Base-by-base conservation (phyloP, 495 filamentous ascomycete genomes). In the Saxophila tyrrhenica region DNA sequence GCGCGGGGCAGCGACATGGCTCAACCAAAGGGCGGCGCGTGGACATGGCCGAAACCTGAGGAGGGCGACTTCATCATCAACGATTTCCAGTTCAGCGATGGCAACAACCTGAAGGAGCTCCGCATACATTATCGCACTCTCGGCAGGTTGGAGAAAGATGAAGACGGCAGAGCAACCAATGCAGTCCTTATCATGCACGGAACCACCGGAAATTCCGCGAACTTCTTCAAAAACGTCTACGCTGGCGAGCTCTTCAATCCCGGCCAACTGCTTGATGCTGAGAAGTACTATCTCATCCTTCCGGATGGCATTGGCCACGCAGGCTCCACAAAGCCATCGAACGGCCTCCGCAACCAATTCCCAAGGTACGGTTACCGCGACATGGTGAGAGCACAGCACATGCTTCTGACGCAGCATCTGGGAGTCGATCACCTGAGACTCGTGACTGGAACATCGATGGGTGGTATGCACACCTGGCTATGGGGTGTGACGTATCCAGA, bases 131-230 rank as follows among this genome's bases (percentile, higher is more conserved):
- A 45, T 17, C 19, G 19, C 19, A 45, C 42, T 8, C 19, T 45
- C 9, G 42, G 42, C 9, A n/a, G 19, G 10, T 15, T 51, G 7
- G 3, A 22, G 25, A 51, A 51, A 38, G 49, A 35, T 22, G 13
- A 5, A 5, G 5, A 51, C 17, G 49, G 49, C 7, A 11, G 29
- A 5, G 49, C 49, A 3, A 51, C 16, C 25, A 51, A 51, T 22
- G 49, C 49, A 5, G 32, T 51, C 49, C 20, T 51, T 7, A 51
- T 51, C 49, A 51, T 35, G 32, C 49, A 51, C 49, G 49, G 49
- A 11, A 51, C 49, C 16, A 51, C 49, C 20, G 49, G 49, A 3
- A 39, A 19, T 29, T 5, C 8, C 29, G 16, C 49, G 17, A 39
- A 39, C 32, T 51, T 51, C 49, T 39, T 51, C 32, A 21, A 38